phyloP scores from a whole-genome alignment of 768 basidiomycete species.

The Termitomyces heimii region DNA sequence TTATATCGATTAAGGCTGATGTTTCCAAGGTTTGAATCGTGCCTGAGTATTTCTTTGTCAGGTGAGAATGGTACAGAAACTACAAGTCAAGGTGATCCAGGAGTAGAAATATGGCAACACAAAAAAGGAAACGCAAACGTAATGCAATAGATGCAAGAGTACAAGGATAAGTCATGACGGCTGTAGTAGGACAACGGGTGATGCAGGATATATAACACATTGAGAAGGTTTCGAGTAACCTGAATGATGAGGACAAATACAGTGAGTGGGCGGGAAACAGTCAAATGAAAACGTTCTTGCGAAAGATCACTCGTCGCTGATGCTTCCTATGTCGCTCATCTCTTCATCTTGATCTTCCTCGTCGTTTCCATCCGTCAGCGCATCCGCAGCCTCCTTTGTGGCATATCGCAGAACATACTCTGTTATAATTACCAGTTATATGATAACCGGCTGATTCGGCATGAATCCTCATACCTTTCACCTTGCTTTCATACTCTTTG shows the following conservation, averaged over 20 bases:
- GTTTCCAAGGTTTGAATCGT: background rate
- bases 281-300: background rate
- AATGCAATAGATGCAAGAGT: conserved; percentile 12
- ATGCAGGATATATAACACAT: conserved; percentile 15
- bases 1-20: background rate
- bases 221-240: conserved; percentile 1
- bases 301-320: conserved; percentile 55
- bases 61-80: conserved; percentile 14
- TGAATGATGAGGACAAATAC: conserved; percentile 7
- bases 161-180: conserved; percentile 5
- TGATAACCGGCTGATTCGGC: background rate
- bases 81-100: conserved; percentile 15
- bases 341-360: conserved; percentile 76
- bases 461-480: conserved; percentile 59
- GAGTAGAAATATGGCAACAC: background rate
- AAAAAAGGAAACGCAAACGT: conserved; percentile 2
- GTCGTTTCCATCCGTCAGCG: conserved; percentile 52
- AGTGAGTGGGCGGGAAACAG: conserved; percentile 2
- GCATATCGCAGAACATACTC: conserved; percentile 97
- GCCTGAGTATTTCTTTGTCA: conserved; percentile 7
- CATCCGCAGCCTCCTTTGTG: conserved; percentile 84
- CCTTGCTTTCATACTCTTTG: conserved; percentile 90
- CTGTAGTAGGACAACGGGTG: conserved; percentile 1
- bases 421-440: conserved; percentile 22
- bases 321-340: conserved; percentile 84